Evolutionary conservation across 176 grass and related monocot genomes (phyloP), one percentile per base, ranked within the genome.

Genomic region (Musa beccarii): DNA sequence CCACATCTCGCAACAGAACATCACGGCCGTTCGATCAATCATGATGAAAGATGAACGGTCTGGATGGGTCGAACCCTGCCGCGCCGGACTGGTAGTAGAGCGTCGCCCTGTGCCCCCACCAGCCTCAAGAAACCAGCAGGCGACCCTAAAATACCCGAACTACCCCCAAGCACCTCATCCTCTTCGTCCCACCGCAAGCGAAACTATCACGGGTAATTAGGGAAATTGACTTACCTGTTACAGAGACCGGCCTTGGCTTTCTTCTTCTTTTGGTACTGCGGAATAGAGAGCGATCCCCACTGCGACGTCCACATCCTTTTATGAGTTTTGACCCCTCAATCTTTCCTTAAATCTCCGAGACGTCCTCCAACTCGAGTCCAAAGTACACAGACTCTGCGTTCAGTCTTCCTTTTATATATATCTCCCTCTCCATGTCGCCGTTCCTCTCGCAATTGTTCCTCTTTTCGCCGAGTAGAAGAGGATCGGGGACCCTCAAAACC

Each of bases 361-460:
- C 23, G 22, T 66, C 9, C 62, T 65, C 62, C 62, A 11, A 65
- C 62, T 65, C 62, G 57, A 61, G 17, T 61, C 57, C 57, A 61
- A n/a, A 61, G 57, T 61, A 20, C 57, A 61, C 6, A 17, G 14
- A 61, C 57, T 61, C 57, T 61, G 57, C 57, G 57, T 61, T 17
- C 14, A 57, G 57, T 61, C 63, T 23, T 66, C 63, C 26, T 25
- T 28, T 66, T 66, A 22, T 66, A 26, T 66, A 66, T 66, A 61
- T 61, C 63, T 26, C 23, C 24, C 62, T 66, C 63, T 66, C 63
- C 63, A 66, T 66, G 63, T 66, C 63, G 63, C 63, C 63, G 26
- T 26, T 66, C 63, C 21, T 13, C 63, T 13, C 63, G 4, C 34
- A 43, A 43, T 43, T 6, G 26, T 26, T 66, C 63, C 21, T 13